phyloP scores from a whole-genome alignment of 2,329 filamentous ascomycete species.

The Cercospora sesami region DNA sequence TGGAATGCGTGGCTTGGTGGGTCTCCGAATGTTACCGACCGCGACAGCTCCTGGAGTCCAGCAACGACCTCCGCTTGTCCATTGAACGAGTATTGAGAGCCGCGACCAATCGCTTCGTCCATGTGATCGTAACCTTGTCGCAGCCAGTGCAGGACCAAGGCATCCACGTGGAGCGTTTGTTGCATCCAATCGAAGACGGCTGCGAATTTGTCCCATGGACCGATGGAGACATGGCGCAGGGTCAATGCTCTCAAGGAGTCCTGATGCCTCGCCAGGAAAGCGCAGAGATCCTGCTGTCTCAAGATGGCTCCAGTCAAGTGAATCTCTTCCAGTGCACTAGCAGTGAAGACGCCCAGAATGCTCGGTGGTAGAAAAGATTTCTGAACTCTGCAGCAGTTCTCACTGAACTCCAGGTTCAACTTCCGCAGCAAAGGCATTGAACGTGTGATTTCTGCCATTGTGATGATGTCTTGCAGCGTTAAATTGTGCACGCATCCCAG shows the following conservation, averaged over 20 bases:
- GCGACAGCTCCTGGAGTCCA: conserved; percentile 3
- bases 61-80: background rate
- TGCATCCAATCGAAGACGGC: conserved; percentile 9
- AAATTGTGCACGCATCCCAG: conserved; percentile 3
- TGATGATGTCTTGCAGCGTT: background rate
- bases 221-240: conserved; percentile 5
- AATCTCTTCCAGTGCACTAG: background rate
- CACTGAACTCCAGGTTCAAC: conserved; percentile 7
- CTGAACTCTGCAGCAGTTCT: background rate
- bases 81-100: conserved; percentile 4
- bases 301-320: conserved; percentile 6
- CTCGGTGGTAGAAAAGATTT: background rate
- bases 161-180: background rate
- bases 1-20: background rate
- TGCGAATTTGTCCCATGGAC: conserved; percentile 7
- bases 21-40: conserved; percentile 3
- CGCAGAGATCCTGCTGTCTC: conserved; percentile 7
- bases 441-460: background rate
- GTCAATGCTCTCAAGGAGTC: background rate
- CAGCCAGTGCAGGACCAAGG: conserved; percentile 7
- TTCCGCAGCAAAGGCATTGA: background rate
- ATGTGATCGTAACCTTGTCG: conserved; percentile 14
- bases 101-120: conserved; percentile 7
- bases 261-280: background rate
- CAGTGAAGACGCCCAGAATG: background rate